A percentile compares a stretch with the other conserved stretches of the same genome.
Conservation (phyloP, 2,329 filamentous ascomycete genomes). For the Fusarium veterinarium region DNA sequence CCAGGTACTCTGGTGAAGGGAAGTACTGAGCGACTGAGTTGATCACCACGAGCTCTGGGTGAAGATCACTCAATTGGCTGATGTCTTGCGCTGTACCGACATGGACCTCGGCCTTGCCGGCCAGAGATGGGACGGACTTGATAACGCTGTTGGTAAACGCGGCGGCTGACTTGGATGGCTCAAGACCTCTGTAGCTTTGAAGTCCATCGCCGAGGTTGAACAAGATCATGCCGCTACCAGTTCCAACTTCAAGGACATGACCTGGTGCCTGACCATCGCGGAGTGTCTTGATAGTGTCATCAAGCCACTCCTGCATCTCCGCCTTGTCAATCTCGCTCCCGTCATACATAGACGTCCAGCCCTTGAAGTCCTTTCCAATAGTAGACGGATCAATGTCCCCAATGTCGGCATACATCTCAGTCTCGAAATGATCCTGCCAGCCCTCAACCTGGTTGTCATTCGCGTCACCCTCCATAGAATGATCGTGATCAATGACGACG, state of each 20-base stretch:
- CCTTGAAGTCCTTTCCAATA: background rate
- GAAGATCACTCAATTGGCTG: background rate
- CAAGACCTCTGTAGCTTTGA: conserved; percentile 45
- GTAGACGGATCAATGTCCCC: background rate
- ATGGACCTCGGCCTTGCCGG: conserved; percentile 24
- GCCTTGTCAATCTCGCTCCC: background rate
- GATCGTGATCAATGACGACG: background rate
- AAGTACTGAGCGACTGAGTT: conserved; percentile 48
- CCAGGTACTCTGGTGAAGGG: conserved; percentile 43
- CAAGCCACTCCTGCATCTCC: conserved; percentile 48
- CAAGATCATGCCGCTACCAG: conserved; percentile 48
- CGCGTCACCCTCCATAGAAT: background rate
- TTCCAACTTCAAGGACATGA: conserved; percentile 47
- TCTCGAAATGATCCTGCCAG: background rate
- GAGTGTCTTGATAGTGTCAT: conserved; percentile 44
- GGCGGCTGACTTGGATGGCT: conserved; percentile 40
- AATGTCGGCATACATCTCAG: background rate
- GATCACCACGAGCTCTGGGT: conserved; percentile 37
- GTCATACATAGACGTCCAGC: background rate
- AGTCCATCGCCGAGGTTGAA: conserved; percentile 43
- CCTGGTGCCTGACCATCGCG: conserved; percentile 10
- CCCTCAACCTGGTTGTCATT: background rate
- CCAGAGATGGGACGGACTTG: conserved; percentile 13
- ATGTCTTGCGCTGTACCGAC: conserved; percentile 40
- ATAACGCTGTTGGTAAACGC: conserved; percentile 32